Percentiles rank a stretch among this genome's conserved stretches.
Evolutionary conservation across 371 early-diverging fungal genomes (phyloP).

Genomic region (Mucor piriformis): DNA sequence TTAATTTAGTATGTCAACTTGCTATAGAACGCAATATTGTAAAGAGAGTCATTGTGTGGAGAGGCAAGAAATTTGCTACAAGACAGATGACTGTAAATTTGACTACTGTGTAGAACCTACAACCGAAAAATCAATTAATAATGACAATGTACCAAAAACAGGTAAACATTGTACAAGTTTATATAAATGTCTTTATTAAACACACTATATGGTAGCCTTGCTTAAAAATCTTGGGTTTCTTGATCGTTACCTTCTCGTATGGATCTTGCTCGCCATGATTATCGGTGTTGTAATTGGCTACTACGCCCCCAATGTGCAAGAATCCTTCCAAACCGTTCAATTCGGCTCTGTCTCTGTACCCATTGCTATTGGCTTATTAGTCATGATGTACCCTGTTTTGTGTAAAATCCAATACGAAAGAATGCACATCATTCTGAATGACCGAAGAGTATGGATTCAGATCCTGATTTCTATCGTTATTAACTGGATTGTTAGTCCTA

Average conservation of each 20-base stretch:
- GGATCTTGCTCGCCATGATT: slow-evolving; percentile 66
- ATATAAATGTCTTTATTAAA: no score
- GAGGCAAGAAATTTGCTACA: background rate
- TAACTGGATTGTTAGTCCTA: slow-evolving; percentile 75
- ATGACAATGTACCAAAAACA: background rate
- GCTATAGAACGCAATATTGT: slow-evolving; percentile 21
- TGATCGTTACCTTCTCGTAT: slow-evolving; percentile 57
- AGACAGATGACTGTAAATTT: background rate
- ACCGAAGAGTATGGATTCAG: slow-evolving; percentile 46
- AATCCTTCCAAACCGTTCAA: slow-evolving; percentile 53
- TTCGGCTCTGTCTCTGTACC: slow-evolving; percentile 74
- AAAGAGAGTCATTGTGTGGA: slow-evolving; percentile 21
- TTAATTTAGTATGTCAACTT: slow-evolving; percentile 1
- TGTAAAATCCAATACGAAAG: slow-evolving; percentile 69
- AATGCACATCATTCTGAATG: slow-evolving; percentile 43
- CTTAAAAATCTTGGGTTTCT: slow-evolving; percentile 39
- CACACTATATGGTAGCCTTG: slow-evolving; percentile 20
- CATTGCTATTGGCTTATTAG: slow-evolving; percentile 64
- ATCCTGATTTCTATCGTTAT: slow-evolving; percentile 58
- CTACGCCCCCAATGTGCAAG: slow-evolving; percentile 62
- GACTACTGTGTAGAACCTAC: background rate
- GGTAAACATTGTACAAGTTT: no score
- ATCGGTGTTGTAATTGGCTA: slow-evolving; percentile 72
- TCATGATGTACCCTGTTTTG: slow-evolving; percentile 80
- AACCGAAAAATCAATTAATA: background rate